Base-by-base conservation (phyloP, 805 yeast genomes). In the Jamesozyma lodderae region DNA sequence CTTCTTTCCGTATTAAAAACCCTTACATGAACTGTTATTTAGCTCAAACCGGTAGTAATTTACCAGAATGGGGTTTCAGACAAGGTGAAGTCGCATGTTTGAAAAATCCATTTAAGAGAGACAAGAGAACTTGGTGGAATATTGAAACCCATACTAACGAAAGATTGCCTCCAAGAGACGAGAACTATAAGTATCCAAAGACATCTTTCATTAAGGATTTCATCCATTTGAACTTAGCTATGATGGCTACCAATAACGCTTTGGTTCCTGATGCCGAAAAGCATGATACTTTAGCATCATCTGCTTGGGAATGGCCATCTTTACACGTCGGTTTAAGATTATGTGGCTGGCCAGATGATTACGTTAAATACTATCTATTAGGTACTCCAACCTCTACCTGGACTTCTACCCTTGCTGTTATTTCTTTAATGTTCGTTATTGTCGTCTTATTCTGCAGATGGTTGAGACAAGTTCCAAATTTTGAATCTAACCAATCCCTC, bases 181-280 rank as follows among this genome's bases (percentile, higher is more conserved):
- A 51, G 13, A 49, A 50, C 37, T 60, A 59, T 44, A 43, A 47
- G 27, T 59, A 79, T 53, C 94, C 94, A 59, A 78, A 70, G 55
- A 78, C 90, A 11, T 71, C 69, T 47, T 83, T 83, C 63, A 65
- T 81, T 63, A 79, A 77, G 47, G 87, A 82, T 59, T 83, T 83
- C 47, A 58, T 83, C 37, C 80, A 79, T 54, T 65, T 83, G 53
- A 83, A 83, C 56, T 69, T 79, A 53, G 94, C 90, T 1, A 83
- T 83, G 94, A 81, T 82, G 90, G 87, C 92, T n/a, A 80, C 92
- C 10, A 83, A 83, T 58, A 83, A 82, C 51, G 94, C 92, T 1
- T 69, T 83, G 55, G 71, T 83, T 32, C 92, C 94, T 23, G 92
- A 83, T 52, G 61, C 70, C 3, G 92, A 83, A 49, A 82, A 81